These are phyloP conservation scores for Hypoxylon sp. DNA, from an alignment of 2,329 filamentous ascomycete species.

Conservation along the genomic window DNA sequence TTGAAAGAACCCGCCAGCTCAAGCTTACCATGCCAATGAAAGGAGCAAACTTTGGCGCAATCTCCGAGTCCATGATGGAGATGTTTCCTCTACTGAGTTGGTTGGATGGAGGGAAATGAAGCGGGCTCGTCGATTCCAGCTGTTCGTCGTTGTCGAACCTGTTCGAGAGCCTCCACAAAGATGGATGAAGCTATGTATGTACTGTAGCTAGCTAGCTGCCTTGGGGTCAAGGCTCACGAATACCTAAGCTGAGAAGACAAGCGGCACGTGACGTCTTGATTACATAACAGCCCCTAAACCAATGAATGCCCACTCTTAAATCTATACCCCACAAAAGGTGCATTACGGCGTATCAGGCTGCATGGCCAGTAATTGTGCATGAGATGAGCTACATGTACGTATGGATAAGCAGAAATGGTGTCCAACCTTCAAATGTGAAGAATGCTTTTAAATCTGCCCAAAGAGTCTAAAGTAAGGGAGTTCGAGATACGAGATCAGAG, in stretches of 20 bases:
- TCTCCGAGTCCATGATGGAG: constrained; percentile 67
- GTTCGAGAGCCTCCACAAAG: constrained; percentile 30
- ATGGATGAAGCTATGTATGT: too few relatives aligned
- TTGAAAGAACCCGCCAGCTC: constrained; percentile 52
- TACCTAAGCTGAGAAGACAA: constrained; percentile 21
- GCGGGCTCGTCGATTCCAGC: constrained; percentile 17
- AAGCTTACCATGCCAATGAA: constrained; percentile 86
- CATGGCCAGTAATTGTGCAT: constrained; percentile 27
- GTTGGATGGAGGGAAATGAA: background rate
- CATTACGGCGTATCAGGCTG: constrained; percentile 10
- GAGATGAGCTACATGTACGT: background rate
- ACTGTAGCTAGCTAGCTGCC: constrained; percentile 30
- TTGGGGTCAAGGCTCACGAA: constrained; percentile 26
- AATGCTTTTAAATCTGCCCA: background rate
- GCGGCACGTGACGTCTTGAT: constrained; percentile 31
- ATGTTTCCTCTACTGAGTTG: background rate
- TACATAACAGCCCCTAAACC: constrained; percentile 24
- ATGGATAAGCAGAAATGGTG: background rate
- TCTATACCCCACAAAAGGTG: constrained; percentile 26
- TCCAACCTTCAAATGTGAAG: constrained; percentile 5
- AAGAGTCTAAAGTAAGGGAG: constrained; percentile 3
- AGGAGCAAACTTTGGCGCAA: constrained; percentile 84
- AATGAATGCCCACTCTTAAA: constrained; percentile 10
- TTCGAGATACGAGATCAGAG: constrained; percentile 4
- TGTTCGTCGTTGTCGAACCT: constrained; percentile 33